Evolutionary conservation across 495 filamentous ascomycete species (phyloP).

Genomic region (Filosporella fistucella): DNA sequence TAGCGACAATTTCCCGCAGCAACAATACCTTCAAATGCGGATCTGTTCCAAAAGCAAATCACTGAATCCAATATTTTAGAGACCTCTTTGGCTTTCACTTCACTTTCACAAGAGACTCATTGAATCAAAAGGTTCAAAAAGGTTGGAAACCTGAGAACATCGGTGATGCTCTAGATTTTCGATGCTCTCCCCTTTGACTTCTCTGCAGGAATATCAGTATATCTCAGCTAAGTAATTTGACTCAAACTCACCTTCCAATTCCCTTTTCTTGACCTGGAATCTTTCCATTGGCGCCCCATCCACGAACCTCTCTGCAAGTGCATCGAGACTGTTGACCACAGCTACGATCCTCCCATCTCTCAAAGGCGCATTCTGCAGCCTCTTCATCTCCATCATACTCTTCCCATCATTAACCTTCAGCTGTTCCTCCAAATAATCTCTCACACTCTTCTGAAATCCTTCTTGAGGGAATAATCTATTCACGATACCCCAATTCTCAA

Average conservation of each 20-base stretch:
- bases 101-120: too few species aligned
- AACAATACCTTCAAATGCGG: too few species aligned
- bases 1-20: too few species aligned
- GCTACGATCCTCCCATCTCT: conserved; percentile 19
- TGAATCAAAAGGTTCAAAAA: too few species aligned
- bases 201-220: background rate
- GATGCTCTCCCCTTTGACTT: conserved; percentile 1
- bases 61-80: too few species aligned
- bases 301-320: conserved; percentile 22
- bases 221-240: background rate
- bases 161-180: conserved; percentile 18
- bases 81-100: too few species aligned
- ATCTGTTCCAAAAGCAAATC: too few species aligned
- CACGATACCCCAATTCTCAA: conserved; percentile 22
- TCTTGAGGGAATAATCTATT: conserved; percentile 18
- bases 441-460: conserved; percentile 16
- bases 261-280: conserved; percentile 19
- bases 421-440: conserved; percentile 17
- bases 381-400: conserved; percentile 26
- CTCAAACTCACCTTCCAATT: conserved; percentile 16
- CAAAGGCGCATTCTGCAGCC: conserved; percentile 22
- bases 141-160: background rate
- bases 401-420: conserved; percentile 23
- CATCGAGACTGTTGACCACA: conserved; percentile 17
- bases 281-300: conserved; percentile 19